Conservation (phyloP, 768 basidiomycete species). For the Tylopilus plumbeoviolaceoides region DNA sequence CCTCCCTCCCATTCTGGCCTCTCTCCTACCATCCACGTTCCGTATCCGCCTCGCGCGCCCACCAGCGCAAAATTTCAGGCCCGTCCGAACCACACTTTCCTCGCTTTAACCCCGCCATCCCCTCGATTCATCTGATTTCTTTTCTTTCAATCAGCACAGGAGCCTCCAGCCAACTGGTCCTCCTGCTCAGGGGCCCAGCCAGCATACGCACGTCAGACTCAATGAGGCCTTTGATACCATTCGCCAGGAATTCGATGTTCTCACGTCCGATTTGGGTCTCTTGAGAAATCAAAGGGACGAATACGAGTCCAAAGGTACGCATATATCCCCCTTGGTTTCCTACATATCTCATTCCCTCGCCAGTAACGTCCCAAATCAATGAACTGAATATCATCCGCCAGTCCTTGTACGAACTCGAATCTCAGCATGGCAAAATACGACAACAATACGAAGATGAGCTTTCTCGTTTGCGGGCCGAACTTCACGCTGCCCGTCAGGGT, state of each 20-base stretch:
- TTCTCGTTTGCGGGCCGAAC: conserved; percentile 62
- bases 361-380: conserved; percentile 79
- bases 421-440: conserved; percentile 80
- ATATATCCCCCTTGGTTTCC: neutral
- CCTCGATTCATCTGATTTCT: conserved; percentile 16
- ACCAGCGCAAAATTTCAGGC: conserved; percentile 25
- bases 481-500: conserved; percentile 49
- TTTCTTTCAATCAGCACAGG: conserved; percentile 38
- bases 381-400: conserved; percentile 89
- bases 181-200: conserved; percentile 38
- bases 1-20: neutral
- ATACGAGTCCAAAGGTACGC: conserved; percentile 77
- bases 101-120: neutral
- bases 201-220: conserved; percentile 46
- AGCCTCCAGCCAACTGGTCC: conserved; percentile 52
- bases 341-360: conserved; percentile 6
- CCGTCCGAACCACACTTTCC: conserved; percentile 3
- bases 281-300: conserved; percentile 83
- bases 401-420: conserved; percentile 88
- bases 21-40: neutral
- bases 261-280: conserved; percentile 62
- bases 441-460: conserved; percentile 87
- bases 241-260: conserved; percentile 77
- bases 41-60: conserved; percentile 2
- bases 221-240: conserved; percentile 80